These are phyloP conservation scores for Leccinum rimulosum DNA, from an alignment of 768 basidiomycete genomes.

Conservation along the genomic window DNA sequence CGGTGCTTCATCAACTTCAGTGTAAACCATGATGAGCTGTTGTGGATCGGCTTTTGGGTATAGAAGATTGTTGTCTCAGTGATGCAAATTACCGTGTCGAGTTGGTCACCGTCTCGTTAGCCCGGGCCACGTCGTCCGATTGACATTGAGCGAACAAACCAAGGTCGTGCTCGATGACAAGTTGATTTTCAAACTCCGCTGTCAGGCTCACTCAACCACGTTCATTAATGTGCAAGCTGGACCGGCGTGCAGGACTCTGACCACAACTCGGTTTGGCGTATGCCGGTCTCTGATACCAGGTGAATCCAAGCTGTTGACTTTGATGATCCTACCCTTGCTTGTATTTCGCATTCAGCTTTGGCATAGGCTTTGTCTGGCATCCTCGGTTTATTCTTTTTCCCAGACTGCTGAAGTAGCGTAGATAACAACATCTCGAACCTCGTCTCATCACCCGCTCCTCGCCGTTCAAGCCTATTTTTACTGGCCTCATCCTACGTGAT, in stretches of 20 bases:
- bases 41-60: slow-evolving; percentile 90
- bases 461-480: slow-evolving; percentile 25
- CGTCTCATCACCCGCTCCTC: slow-evolving; percentile 14
- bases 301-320: slow-evolving; percentile 9
- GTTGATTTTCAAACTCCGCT: slow-evolving; percentile 30
- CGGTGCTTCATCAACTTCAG: slow-evolving; percentile 17
- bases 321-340: slow-evolving; percentile 6
- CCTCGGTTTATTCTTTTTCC: slow-evolving; percentile 28
- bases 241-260: slow-evolving; percentile 6
- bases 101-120: slow-evolving; percentile 13
- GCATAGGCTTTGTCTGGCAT: slow-evolving; percentile 29
- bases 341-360: slow-evolving; percentile 31
- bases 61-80: slow-evolving; percentile 70
- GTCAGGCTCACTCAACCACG: background rate
- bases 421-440: slow-evolving; percentile 28
- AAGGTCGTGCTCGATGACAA: slow-evolving; percentile 13
- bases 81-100: background rate
- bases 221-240: background rate
- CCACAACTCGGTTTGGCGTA: slow-evolving; percentile 15
- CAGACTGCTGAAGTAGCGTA: slow-evolving; percentile 9
- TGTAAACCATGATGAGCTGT: slow-evolving; percentile 83
- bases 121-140: slow-evolving; percentile 1
- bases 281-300: slow-evolving; percentile 16
- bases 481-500: slow-evolving; percentile 37
- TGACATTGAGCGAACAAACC: slow-evolving; percentile 22